Base-by-base conservation (phyloP, 2,329 filamentous ascomycete species). In the Diplocarpon mali region DNA sequence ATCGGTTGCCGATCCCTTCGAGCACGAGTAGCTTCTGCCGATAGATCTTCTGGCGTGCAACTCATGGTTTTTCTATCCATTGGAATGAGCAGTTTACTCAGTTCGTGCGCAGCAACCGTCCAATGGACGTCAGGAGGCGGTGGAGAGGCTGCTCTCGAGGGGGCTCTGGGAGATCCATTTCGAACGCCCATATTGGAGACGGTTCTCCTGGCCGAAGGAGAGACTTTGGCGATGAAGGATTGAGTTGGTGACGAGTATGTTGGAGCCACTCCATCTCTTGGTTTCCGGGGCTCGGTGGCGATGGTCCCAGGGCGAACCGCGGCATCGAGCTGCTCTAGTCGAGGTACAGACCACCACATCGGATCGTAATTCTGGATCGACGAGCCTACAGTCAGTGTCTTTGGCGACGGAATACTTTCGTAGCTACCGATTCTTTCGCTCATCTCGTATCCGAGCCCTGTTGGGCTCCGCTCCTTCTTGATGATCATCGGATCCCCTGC, bases 231-330 rank as follows among this genome's bases (percentile, higher is more conserved):
- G 1, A 80, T 78, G 35, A 87, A 96, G 0, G 90, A 85, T 50
- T 90, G 84, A 0, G 90, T 96, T 0, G 89, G 86, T 1, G 88
- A 86, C 2, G 79, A 87, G 64, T 89, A 95, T 1, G 85, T 89
- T 1, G 85, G 80, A 8, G 68, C 60, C 16, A 74, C 73, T 12
- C 71, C 69, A 48, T 67, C 67, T 24, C 78, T 76, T 12, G 70
- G 63, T 56, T 76, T 80, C 56, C 66, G 73, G 8, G 67, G 65
- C 44, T 71, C 69, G 7, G 67, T 63, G 5, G 71, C 64, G 2
- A 70, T 69, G n/a, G 69, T 65, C 11, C 69, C 65, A 41, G 69
- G 69, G 29, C 69, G 67, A 34, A 78, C 65, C 15, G 78, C 65
- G 2, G 69, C 65, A 54, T 93, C 86, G 11, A 94, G 68, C 44